These are phyloP conservation scores for Platismatia glauca DNA, from an alignment of 495 filamentous ascomycete genomes.

Conservation along the genomic window DNA sequence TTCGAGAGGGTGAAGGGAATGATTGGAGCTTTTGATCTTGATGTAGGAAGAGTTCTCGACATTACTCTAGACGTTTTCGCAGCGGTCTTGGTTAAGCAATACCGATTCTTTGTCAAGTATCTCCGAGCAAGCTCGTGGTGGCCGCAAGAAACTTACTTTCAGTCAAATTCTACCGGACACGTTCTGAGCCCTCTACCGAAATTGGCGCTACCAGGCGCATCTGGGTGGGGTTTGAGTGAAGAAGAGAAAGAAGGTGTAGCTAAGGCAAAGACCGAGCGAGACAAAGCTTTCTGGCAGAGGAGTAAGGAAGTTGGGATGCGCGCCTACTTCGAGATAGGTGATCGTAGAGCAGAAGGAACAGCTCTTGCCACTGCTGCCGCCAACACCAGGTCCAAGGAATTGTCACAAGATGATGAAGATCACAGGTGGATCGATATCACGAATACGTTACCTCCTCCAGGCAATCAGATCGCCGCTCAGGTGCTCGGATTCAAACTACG, in stretches of 20 bases:
- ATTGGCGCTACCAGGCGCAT: slow-evolving; percentile 72
- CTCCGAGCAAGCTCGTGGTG: slow-evolving; percentile 92
- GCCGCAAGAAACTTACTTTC: slow-evolving; percentile 52
- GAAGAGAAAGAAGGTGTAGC: slow-evolving; percentile 52
- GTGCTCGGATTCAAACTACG: slow-evolving; percentile 95
- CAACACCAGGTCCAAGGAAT: slow-evolving; percentile 28
- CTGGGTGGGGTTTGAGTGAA: slow-evolving; percentile 46
- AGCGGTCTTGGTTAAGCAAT: slow-evolving; percentile 72
- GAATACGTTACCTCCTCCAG: slow-evolving; percentile 68
- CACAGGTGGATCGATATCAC: slow-evolving; percentile 68
- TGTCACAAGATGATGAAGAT: slow-evolving; percentile 42
- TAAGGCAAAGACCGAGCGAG: slow-evolving; percentile 49
- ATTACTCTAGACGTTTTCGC: slow-evolving; percentile 85
- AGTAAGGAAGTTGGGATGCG: slow-evolving; percentile 65
- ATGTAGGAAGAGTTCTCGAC: slow-evolving; percentile 89
- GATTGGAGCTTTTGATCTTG: slow-evolving; percentile 86
- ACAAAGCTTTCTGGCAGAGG: slow-evolving; percentile 70
- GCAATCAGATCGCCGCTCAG: slow-evolving; percentile 86
- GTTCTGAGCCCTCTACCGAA: slow-evolving; percentile 54
- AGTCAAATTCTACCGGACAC: slow-evolving; percentile 13
- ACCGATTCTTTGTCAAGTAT: slow-evolving; percentile 86
- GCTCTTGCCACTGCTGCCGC: slow-evolving; percentile 37
- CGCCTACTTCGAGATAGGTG: slow-evolving; percentile 81
- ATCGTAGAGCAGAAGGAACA: slow-evolving; percentile 29
- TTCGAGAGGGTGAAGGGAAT: slow-evolving; percentile 79